Evolutionary conservation across 192 early-diverging fungal species (phyloP).

Genomic region (Coemansia sp.): DNA sequence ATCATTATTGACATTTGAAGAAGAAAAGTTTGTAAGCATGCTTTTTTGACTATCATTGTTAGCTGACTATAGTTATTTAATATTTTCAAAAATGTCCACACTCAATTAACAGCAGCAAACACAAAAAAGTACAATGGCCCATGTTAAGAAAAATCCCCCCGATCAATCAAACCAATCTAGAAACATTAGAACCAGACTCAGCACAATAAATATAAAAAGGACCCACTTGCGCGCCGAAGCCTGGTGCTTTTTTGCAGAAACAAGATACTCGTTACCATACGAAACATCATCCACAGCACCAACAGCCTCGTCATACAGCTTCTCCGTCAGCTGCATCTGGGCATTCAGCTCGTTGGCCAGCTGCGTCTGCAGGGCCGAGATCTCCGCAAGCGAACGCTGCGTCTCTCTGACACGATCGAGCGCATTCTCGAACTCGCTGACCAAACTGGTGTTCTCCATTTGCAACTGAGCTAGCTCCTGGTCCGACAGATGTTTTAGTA

Average conservation of each 20-base stretch:
- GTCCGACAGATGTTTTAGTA: constrained; percentile 57
- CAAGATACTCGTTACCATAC: constrained; percentile 67
- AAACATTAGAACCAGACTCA: constrained; percentile 73
- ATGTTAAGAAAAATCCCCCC: not conserved
- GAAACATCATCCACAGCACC: constrained; percentile 64
- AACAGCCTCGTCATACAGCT: constrained; percentile 69
- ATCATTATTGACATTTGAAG: too few species aligned
- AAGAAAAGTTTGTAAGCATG: too few species aligned
- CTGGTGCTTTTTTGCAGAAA: constrained; percentile 66
- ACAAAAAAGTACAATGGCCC: too few species aligned
- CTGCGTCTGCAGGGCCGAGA: constrained; percentile 69
- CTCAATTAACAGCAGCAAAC: too few species aligned
- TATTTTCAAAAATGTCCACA: too few species aligned
- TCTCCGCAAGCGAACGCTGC: constrained; percentile 67
- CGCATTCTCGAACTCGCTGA: constrained; percentile 69
- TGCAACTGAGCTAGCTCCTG: constrained; percentile 65
- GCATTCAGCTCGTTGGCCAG: constrained; percentile 70
- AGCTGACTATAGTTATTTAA: too few species aligned
- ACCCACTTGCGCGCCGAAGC: constrained; percentile 73
- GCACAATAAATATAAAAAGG: constrained; percentile 66
- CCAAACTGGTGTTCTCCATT: constrained; percentile 66
- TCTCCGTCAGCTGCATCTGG: constrained; percentile 73
- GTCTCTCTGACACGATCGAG: constrained; percentile 68
- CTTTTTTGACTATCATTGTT: too few species aligned
- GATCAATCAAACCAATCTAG: constrained; percentile 76